These are phyloP conservation scores for Uronychia setigera DNA, from an alignment of 73 alveolate genomes.

Conservation along the genomic window DNA sequence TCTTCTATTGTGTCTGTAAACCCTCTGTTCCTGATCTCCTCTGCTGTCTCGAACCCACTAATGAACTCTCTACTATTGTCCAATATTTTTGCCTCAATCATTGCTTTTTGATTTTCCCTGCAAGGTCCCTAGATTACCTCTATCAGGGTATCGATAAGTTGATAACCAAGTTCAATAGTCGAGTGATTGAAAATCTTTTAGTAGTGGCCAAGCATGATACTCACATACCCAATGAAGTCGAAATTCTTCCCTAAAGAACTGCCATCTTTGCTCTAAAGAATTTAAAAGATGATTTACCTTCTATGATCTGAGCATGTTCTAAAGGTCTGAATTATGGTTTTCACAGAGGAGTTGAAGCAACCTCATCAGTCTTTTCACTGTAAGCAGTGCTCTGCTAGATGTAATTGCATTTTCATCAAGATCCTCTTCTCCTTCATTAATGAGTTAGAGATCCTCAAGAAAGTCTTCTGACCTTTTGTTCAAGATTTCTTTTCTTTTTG, in stretches of 20 bases:
- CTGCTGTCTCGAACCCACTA: conserved; percentile 5
- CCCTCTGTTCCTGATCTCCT: conserved; percentile 18
- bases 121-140: conserved; percentile 86
- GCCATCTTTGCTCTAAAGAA: conserved; percentile 58
- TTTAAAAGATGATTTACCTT: conserved; percentile 48
- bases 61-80: conserved; percentile 46
- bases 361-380: conserved; percentile 21
- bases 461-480: background rate
- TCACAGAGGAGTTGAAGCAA: conserved; percentile 76
- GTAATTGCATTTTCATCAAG: conserved; percentile 25
- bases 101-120: conserved; percentile 64
- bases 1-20: conserved; percentile 3
- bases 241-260: conserved; percentile 33
- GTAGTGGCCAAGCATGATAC: conserved; percentile 45
- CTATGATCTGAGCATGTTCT: conserved; percentile 86
- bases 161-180: conserved; percentile 50
- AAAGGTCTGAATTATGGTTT: conserved; percentile 65
- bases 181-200: conserved; percentile 33
- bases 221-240: conserved; percentile 38
- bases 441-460: background rate
- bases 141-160: conserved; percentile 62
- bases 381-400: conserved; percentile 19
- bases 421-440: background rate
- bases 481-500: background rate
- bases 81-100: conserved; percentile 55